These are phyloP conservation scores for Phoma herbarum DNA, from an alignment of 2,329 filamentous ascomycete species.

Conservation along the genomic window DNA sequence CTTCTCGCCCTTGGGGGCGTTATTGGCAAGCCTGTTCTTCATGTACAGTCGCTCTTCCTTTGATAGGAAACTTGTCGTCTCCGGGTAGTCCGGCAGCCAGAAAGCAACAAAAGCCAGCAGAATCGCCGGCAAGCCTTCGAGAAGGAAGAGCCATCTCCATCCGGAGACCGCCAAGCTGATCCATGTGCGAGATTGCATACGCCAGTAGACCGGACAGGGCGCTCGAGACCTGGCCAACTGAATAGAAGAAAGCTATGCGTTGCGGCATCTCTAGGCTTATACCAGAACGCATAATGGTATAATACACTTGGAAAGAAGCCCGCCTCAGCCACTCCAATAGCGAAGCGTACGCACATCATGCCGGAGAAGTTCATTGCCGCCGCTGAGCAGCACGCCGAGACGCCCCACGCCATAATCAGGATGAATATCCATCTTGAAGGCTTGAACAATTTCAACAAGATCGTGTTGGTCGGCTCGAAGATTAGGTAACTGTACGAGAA, in stretches of 20 bases:
- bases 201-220: conserved; percentile 53
- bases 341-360: conserved; percentile 34
- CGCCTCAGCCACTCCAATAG: conserved; percentile 31
- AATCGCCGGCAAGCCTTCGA: conserved; percentile 30
- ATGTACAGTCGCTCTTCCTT: conserved; percentile 26
- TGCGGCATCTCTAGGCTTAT: conserved; percentile 48
- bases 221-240: conserved; percentile 51
- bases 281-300: conserved; percentile 63
- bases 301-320: conserved; percentile 28
- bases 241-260: conserved; percentile 54
- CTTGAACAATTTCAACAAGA: conserved; percentile 30
- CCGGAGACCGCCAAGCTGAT: conserved; percentile 57
- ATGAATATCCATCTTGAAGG: conserved; percentile 33
- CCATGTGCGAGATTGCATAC: conserved; percentile 66
- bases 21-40: conserved; percentile 21
- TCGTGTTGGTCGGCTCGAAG: conserved; percentile 38
- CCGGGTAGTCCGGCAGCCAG: conserved; percentile 29
- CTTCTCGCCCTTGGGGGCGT: conserved; percentile 23
- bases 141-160: conserved; percentile 41
- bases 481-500: conserved; percentile 47
- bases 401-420: conserved; percentile 39
- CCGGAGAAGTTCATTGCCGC: conserved; percentile 30
- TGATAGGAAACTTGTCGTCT: conserved; percentile 28
- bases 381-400: conserved; percentile 28
- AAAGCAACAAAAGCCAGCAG: conserved; percentile 26